phyloP scores from a whole-genome alignment of 2,329 filamentous ascomycete species.

The Ilyonectria mors-panacis region DNA sequence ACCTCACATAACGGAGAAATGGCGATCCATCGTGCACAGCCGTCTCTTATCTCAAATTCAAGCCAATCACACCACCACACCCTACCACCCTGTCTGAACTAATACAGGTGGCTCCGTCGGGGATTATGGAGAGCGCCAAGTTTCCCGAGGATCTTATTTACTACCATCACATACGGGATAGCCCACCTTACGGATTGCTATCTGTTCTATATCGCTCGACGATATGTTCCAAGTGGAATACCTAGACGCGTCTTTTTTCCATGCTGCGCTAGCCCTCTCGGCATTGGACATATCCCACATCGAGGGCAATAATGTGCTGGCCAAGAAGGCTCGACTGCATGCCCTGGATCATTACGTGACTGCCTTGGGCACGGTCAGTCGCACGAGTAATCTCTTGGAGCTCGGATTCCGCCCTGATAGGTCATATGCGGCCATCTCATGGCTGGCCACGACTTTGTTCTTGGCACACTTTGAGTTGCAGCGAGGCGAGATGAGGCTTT shows the following conservation, averaged over 20 bases:
- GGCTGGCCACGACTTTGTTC: constrained; percentile 33
- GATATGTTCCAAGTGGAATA: constrained; percentile 24
- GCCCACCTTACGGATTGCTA: constrained; percentile 26
- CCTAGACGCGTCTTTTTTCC: constrained; percentile 31
- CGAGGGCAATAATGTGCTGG: neutral
- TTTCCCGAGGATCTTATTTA: constrained; percentile 40
- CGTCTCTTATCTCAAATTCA: neutral
- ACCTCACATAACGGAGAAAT: no score
- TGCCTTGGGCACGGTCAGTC: constrained; percentile 17
- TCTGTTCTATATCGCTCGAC: constrained; percentile 26
- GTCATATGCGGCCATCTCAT: constrained; percentile 28
- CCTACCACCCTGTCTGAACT: neutral
- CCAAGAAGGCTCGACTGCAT: constrained; percentile 23
- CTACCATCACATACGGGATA: constrained; percentile 36
- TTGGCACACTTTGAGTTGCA: constrained; percentile 36
- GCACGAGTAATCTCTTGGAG: neutral
- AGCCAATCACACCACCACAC: neutral
- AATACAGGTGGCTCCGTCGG: no score
- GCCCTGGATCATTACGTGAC: constrained; percentile 36
- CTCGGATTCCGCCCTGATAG: neutral
- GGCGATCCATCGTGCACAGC: no score
- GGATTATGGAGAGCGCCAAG: constrained; percentile 14
- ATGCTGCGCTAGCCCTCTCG: constrained; percentile 25
- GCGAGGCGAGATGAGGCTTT: constrained; percentile 35
- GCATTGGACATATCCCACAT: neutral